These are phyloP conservation scores for Globisporangium cylindrosporum DNA, from an alignment of 352 stramenopile species.

Conservation along the genomic window DNA sequence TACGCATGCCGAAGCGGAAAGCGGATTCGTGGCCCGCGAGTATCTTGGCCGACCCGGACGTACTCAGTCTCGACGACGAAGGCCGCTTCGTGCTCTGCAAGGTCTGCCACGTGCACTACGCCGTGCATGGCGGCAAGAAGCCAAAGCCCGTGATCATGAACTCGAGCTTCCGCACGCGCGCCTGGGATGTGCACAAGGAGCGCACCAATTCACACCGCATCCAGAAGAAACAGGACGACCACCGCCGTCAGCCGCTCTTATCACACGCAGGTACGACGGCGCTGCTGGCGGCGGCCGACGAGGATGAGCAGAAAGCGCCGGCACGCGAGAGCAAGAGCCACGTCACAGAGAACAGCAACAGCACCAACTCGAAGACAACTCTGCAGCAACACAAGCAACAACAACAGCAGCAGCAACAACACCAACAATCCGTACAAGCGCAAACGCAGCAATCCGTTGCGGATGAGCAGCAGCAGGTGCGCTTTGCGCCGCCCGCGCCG, in stretches of 20 bases:
- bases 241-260: constrained; percentile 6
- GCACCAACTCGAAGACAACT: background rate
- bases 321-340: background rate
- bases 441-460: constrained; percentile 6
- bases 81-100: constrained; percentile 78
- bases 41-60: constrained; percentile 64
- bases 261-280: background rate
- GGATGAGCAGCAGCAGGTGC: constrained; percentile 14
- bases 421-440: background rate
- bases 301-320: constrained; percentile 26
- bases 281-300: background rate
- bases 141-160: constrained; percentile 84
- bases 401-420: background rate
- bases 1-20: constrained; percentile 71
- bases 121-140: constrained; percentile 77
- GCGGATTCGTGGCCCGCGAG: constrained; percentile 71
- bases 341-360: background rate
- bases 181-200: constrained; percentile 82
- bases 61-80: constrained; percentile 78
- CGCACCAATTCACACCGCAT: constrained; percentile 75
- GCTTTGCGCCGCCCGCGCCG: background rate
- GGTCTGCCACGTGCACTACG: constrained; percentile 81
- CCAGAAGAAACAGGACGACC: constrained; percentile 54
- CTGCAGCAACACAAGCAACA: constrained; percentile 10
- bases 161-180: constrained; percentile 72